Evolutionary conservation across 345 rosid species (phyloP), one percentile per base, ranked within the genome.

Genomic region (Ricinus communis): DNA sequence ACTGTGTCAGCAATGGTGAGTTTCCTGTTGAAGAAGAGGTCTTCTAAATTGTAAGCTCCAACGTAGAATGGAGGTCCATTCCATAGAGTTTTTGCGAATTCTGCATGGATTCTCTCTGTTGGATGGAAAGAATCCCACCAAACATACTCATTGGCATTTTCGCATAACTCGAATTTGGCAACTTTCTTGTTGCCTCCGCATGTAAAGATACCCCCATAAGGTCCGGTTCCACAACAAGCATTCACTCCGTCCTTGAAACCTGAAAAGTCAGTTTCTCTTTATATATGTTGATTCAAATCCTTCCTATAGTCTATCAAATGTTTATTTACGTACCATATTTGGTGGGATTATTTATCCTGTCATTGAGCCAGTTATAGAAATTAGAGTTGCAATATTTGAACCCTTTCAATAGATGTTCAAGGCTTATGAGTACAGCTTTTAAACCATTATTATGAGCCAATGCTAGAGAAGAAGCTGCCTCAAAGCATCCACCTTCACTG

Each of bases 41-140:
- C 59, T 33, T 65, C 40, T 3, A 85, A 70, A 31, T 51, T 85
- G 82, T 69, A 75, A 1, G 87, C 83, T 46, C 82, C 85, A 0
- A 74, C 85, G 5, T 64, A 53, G 0, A 64, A 31, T 24, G 79
- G 54, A 6, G 70, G 51, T 52, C 79, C 87, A 0, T 62, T 60
- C 91, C 87, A 80, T 1, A 82, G 61, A n/a, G 55, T 47, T 76
- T 78, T 71, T 4, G 87, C 86, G 30, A 76, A 8, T 61, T 80
- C 82, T 74, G 81, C 57, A 46, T 87, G 86, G 53, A 83, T 61
- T 51, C 73, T 66, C 45, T 87, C 83, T 3, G 85, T 78, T 38
- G 88, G 80, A 70, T 85, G 88, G 75, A 72, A 76, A n/a, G 88
- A 83, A 70, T 85, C 86, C 87, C 83, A 87, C 88, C 88, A 85